Evolutionary conservation across 2,329 filamentous ascomycete genomes (phyloP).

Genomic region (Monilinia laxa): DNA sequence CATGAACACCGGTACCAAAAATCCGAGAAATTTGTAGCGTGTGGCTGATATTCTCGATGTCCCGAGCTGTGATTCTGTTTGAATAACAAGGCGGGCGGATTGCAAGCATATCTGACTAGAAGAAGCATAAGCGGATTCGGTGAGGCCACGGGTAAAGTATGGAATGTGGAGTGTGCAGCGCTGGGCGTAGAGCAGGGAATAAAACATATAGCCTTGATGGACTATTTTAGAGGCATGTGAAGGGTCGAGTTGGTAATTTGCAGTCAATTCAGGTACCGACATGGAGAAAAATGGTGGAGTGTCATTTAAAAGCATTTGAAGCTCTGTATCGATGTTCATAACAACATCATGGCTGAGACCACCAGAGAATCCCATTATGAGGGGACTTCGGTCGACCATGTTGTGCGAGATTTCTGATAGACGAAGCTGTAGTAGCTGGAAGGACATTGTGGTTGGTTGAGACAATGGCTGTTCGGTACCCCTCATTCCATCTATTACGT

Average conservation of each 20-base stretch:
- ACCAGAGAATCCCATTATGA: conserved; percentile 24
- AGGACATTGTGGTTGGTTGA: conserved; percentile 42
- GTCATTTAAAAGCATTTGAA: no score
- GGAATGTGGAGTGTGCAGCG: conserved; percentile 44
- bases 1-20: no score
- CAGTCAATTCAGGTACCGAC: no score
- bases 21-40: no score
- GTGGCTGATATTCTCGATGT: no score
- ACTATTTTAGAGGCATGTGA: no score
- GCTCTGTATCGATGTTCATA: no score
- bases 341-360: conserved; percentile 34
- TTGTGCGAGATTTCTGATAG: conserved; percentile 42
- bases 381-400: conserved; percentile 40
- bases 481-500: conserved; percentile 39
- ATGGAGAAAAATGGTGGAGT: no score
- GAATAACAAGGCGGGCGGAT: no score
- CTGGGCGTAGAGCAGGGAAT: conserved; percentile 40
- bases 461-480: conserved; percentile 30
- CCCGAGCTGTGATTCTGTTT: no score
- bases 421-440: conserved; percentile 42
- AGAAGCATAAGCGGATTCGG: conserved; percentile 34
- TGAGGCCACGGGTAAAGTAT: conserved; percentile 36
- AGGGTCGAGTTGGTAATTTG: no score
- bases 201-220: conserved; percentile 37
- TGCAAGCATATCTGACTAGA: conserved; percentile 41